Evolutionary conservation across 805 yeast genomes (phyloP).

Genomic region (Starmera quercuum): DNA sequence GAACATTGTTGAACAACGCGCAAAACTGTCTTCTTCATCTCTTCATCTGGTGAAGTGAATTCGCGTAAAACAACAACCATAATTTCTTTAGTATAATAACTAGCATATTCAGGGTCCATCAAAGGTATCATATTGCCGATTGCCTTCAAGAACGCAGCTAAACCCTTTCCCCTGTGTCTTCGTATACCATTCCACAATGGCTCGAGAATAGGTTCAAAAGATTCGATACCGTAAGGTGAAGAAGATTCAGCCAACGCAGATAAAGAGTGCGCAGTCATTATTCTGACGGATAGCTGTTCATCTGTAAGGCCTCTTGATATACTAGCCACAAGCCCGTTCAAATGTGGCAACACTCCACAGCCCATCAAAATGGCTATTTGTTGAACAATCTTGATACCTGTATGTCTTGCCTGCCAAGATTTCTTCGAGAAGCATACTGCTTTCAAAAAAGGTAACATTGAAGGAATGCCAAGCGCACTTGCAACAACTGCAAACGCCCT

Average conservation of each 20-base stretch:
- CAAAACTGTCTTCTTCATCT: conserved; percentile 71
- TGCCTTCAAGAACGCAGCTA: conserved; percentile 72
- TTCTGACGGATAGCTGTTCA: conserved; percentile 59
- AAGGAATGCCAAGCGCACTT: conserved; percentile 64
- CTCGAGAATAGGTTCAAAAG: conserved; percentile 63
- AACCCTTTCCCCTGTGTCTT: conserved; percentile 66
- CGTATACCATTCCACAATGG: conserved; percentile 77
- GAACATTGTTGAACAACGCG: conserved; percentile 63
- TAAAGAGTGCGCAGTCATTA: conserved; percentile 63
- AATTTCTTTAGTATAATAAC: conserved; percentile 69
- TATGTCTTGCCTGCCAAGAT: conserved; percentile 76
- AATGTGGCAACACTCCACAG: conserved; percentile 65
- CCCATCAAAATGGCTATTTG: conserved; percentile 67
- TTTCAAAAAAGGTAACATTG: conserved; percentile 68
- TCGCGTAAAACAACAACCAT: conserved; percentile 63
- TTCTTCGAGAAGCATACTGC: conserved; percentile 75
- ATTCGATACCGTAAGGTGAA: conserved; percentile 84
- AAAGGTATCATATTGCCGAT: conserved; percentile 76
- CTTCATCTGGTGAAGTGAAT: conserved; percentile 78
- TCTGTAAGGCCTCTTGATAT: conserved; percentile 53
- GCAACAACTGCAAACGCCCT: conserved; percentile 81
- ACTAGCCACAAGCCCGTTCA: conserved; percentile 58
- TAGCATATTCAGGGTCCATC: conserved; percentile 78
- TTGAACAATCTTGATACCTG: conserved; percentile 72
- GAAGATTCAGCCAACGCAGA: conserved; percentile 74